Conservation (phyloP, 2,329 filamentous ascomycete genomes). For the Mycosphaerella sp. region DNA sequence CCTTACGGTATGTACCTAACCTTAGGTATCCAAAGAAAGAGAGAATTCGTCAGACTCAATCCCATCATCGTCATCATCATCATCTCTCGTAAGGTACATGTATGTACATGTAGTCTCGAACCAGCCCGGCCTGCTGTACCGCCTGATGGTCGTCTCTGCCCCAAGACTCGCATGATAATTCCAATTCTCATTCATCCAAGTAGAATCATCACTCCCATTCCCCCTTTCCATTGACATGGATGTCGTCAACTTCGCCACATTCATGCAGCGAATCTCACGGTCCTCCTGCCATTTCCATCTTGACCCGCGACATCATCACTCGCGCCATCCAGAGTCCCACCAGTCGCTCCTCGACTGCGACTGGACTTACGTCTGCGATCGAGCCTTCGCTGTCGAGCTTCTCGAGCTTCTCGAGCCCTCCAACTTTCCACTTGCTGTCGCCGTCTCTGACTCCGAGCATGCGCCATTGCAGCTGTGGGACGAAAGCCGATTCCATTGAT, state of each 20-base stretch:
- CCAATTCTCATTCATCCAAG: too few relatives aligned
- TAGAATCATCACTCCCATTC: neutral
- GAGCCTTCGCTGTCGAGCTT: conserved; percentile 52
- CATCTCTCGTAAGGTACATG: too few relatives aligned
- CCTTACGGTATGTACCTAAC: too few relatives aligned
- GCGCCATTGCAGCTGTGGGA: conserved; percentile 54
- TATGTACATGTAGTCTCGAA: too few relatives aligned
- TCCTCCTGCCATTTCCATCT: conserved; percentile 7
- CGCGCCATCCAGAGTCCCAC: neutral
- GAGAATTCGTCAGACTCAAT: too few relatives aligned
- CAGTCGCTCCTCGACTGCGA: neutral
- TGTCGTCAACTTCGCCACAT: neutral
- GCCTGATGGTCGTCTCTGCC: too few relatives aligned
- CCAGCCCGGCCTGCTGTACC: too few relatives aligned
- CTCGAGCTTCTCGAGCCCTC: conserved; percentile 52
- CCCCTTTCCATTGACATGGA: neutral
- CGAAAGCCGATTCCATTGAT: conserved; percentile 59
- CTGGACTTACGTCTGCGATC: conserved; percentile 39
- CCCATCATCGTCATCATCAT: too few relatives aligned
- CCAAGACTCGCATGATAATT: too few relatives aligned
- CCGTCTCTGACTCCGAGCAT: conserved; percentile 50
- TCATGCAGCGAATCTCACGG: conserved; percentile 14
- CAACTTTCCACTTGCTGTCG: conserved; percentile 55
- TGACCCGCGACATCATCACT: neutral
- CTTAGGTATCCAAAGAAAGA: too few relatives aligned